A percentile compares a stretch with the other conserved stretches of the same genome.
Evolutionary conservation across 2,329 filamentous ascomycete species (phyloP).

Genomic region (Talaromyces funiculosus): DNA sequence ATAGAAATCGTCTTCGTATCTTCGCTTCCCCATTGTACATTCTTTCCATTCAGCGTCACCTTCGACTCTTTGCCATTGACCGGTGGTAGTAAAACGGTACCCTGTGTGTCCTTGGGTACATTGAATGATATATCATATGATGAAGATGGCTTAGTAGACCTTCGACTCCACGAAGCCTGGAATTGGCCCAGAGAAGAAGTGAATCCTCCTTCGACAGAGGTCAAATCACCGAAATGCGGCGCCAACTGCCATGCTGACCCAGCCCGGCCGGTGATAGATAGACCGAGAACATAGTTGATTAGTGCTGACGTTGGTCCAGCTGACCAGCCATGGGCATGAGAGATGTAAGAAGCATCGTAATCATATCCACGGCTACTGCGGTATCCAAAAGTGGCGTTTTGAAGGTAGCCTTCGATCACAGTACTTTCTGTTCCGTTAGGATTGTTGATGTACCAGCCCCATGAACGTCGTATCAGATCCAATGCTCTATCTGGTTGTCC

Average conservation of each 20-base stretch:
- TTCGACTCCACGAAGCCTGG: conserved; percentile 18
- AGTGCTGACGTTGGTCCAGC: conserved; percentile 39
- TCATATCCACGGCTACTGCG: conserved; percentile 48
- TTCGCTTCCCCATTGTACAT: not conserved
- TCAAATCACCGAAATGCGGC: conserved; percentile 43
- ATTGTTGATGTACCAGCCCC: conserved; percentile 58
- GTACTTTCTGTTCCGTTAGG: conserved; percentile 55
- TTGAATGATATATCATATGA: conserved; percentile 11
- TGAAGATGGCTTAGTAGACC: not conserved
- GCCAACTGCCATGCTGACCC: conserved; percentile 41
- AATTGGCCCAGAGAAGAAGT: conserved; percentile 42
- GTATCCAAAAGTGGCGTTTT: conserved; percentile 55
- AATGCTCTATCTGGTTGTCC: conserved; percentile 48
- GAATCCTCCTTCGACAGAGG: conserved; percentile 42
- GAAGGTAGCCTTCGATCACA: conserved; percentile 54
- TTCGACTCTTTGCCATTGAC: not conserved
- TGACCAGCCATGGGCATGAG: conserved; percentile 42
- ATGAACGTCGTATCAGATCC: conserved; percentile 50
- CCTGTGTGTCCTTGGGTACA: conserved; percentile 10
- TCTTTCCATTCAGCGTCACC: conserved; percentile 9
- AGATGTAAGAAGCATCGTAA: conserved; percentile 42
- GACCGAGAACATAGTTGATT: conserved; percentile 42
- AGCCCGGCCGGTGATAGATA: conserved; percentile 35
- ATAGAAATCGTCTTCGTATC: conserved; percentile 7
- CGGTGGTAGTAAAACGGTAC: conserved; percentile 7